A percentile compares a stretch with the other conserved stretches of the same genome.
Conservation (phyloP, 768 basidiomycete species). For the Boletus tylopilopsis region DNA sequence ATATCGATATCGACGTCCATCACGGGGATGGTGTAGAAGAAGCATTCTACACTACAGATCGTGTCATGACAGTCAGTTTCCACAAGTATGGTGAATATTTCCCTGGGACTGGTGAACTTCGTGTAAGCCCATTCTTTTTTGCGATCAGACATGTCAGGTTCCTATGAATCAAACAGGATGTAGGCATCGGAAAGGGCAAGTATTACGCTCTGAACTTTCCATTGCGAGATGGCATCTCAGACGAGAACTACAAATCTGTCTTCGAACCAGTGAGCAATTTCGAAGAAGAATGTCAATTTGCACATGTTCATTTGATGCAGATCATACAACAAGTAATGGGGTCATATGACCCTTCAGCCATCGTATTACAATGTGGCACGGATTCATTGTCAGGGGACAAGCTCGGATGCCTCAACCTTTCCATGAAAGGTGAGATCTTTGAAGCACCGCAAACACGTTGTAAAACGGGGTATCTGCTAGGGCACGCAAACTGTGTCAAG, state of each 20-base stretch:
- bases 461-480: constrained; percentile 35
- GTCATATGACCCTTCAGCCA: constrained; percentile 88
- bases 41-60: constrained; percentile 97
- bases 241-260: constrained; percentile 91
- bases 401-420: constrained; percentile 91
- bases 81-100: constrained; percentile 99
- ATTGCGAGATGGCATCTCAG: constrained; percentile 89
- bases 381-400: constrained; percentile 97
- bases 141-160: constrained; percentile 1
- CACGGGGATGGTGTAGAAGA: constrained; percentile 99
- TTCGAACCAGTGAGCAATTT: constrained; percentile 80
- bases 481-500: constrained; percentile 95
- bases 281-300: not conserved
- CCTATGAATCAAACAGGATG: constrained; percentile 53
- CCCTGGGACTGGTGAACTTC: constrained; percentile 96
- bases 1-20: constrained; percentile 98
- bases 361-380: constrained; percentile 96
- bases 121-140: constrained; percentile 47
- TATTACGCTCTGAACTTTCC: constrained; percentile 95
- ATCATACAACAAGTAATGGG: constrained; percentile 94
- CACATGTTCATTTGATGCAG: constrained; percentile 37
- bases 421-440: constrained; percentile 71
- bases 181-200: constrained; percentile 91
- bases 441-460: not conserved
- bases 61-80: constrained; percentile 98